Percentiles rank a stretch among this genome's conserved stretches.
Conservation (phyloP, 2,329 filamentous ascomycete species). For the Aspergillus sp. region DNA sequence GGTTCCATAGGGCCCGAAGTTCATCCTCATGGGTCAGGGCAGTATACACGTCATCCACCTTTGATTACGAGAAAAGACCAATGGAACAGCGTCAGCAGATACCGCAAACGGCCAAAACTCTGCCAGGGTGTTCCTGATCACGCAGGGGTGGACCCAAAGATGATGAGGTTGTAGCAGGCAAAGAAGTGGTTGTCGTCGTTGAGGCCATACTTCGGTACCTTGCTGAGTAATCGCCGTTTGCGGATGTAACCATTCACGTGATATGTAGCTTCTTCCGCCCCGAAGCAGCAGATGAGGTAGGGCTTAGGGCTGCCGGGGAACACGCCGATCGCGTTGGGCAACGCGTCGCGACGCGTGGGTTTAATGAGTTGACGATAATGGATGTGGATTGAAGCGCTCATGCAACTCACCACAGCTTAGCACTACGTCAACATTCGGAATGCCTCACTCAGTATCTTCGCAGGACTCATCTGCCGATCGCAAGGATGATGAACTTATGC, state of each 20-base stretch:
- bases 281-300: conserved; percentile 5
- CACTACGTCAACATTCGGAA: conserved; percentile 18
- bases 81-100: neutral
- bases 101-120: conserved; percentile 4
- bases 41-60: conserved; percentile 10
- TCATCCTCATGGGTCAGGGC: neutral
- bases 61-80: neutral
- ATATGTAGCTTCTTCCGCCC: neutral
- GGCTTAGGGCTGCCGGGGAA: conserved; percentile 26
- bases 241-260: neutral
- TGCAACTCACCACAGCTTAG: neutral
- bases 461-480: conserved; percentile 43
- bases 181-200: neutral
- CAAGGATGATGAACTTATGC: conserved; percentile 43
- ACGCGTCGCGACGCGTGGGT: conserved; percentile 24
- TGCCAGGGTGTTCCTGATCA: neutral
- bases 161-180: neutral
- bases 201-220: conserved; percentile 7
- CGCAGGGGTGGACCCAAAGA: conserved; percentile 5
- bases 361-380: conserved; percentile 15
- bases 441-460: conserved; percentile 43
- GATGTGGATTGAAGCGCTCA: conserved; percentile 9
- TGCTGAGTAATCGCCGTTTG: conserved; percentile 4
- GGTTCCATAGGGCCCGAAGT: neutral
- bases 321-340: conserved; percentile 26